Percentiles rank a stretch among this genome's conserved stretches.
These are phyloP conservation scores for Licmophora abbreviata DNA, from an alignment of 108 stramenopile species.

Conservation along the genomic window DNA sequence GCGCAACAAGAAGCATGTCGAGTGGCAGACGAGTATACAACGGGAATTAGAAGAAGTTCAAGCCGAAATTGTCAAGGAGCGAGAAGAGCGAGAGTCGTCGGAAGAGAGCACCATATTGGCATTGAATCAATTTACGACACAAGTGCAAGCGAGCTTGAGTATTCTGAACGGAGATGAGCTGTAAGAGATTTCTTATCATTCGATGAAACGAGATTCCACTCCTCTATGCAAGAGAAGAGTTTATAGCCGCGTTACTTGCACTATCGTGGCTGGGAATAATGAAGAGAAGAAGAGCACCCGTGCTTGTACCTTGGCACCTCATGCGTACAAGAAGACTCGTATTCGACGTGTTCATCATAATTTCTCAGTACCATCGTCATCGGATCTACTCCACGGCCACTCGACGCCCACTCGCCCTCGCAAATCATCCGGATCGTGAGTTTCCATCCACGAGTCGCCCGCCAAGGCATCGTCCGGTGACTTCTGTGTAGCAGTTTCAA, in stretches of 20 bases:
- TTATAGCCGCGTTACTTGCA: too few species aligned
- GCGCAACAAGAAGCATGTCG: constrained; percentile 49
- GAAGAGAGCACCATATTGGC: constrained; percentile 89
- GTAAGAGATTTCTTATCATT: too few species aligned
- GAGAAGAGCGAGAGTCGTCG: constrained; percentile 60
- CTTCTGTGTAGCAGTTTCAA: too few species aligned
- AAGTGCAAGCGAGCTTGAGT: constrained; percentile 79
- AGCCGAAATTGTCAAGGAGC: constrained; percentile 59
- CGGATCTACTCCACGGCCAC: constrained; percentile 86
- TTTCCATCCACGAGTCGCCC: constrained; percentile 79
- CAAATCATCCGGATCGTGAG: constrained; percentile 56
- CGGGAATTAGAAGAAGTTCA: constrained; percentile 64
- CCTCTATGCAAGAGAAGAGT: too few species aligned
- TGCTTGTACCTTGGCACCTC: too few species aligned
- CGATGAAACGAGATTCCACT: too few species aligned
- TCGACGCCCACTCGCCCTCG: constrained; percentile 65
- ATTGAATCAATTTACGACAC: constrained; percentile 82
- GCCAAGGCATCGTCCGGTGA: too few species aligned
- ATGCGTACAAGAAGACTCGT: too few species aligned
- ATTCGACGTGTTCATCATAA: too few species aligned
- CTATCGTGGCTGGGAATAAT: too few species aligned
- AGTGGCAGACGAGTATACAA: constrained; percentile 59
- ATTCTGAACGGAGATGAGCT: constrained; percentile 15
- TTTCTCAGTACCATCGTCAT: too few species aligned
- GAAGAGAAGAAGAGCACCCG: too few species aligned